Evolutionary conservation across 306 rosid species (phyloP), one percentile per base, ranked within the genome.

Genomic region (Prosopis cineraria): DNA sequence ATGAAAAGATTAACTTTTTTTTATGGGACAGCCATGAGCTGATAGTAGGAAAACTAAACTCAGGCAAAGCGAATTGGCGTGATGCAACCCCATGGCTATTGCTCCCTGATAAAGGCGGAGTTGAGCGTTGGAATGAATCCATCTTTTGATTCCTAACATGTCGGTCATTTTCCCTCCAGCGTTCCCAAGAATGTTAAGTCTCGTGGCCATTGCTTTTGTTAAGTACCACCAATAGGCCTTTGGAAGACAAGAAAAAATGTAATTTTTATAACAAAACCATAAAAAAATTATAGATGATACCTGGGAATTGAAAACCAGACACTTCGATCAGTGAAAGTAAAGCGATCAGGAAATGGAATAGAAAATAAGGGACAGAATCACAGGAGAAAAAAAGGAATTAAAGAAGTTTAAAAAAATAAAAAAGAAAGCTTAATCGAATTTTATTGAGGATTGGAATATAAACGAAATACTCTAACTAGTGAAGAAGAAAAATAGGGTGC

Each of bases 11-110:
- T 67, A 84, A 30, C 96, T 89, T 93, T 53, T 68, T 81, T 87
- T 88, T 91, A n/a, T 5, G 97, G 98, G 59, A 87, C 97, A 79
- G 88, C 96, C 98, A 93, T 91, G 80, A 93, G 96, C 78, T 93
- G 84, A 84, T 85, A 73, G 77, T 85, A 1, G 88, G 91, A 78
- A 85, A 80, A 59, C 78, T 85, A 69, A 82, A 85, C 79, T 83
- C 96, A 30, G 93, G 96, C 74, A 82, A 76, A 86, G 84, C 74
- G 1, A 85, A 79, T 29, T 70, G 90, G 17, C 74, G 78, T 3
- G 83, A 47, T 22, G 59, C 75, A 84, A 74, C 44, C 47, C 76
- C 75, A 30, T 34, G 64, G 39, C 55, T 48, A 7, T 87, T 70
- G 81, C 68, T 9, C 27, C 88, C 92, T 72, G 80, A 73, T 40